A percentile compares a stretch with the other conserved stretches of the same genome.
Conservation (phyloP, 176 grass and related monocot genomes). For the Carex pumila region DNA sequence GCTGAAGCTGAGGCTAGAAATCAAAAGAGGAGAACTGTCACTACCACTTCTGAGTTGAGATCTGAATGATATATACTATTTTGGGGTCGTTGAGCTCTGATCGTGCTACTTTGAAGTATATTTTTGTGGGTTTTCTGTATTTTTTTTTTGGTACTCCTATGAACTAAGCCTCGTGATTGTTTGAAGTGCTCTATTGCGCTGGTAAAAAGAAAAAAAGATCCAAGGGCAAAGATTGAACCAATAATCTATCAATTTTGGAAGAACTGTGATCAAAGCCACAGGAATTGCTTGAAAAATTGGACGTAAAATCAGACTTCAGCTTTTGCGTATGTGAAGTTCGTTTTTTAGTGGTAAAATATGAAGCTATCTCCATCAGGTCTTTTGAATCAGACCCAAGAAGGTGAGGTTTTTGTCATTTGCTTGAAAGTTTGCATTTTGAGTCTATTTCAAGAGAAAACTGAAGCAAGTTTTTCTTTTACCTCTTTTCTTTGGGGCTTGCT, state of each 20-base stretch:
- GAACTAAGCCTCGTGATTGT: neutral
- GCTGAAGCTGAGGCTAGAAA: neutral
- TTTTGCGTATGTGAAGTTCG: neutral
- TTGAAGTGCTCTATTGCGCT: neutral
- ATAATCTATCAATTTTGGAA: neutral
- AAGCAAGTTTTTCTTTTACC: neutral
- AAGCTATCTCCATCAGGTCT: conserved; percentile 35
- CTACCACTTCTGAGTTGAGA: conserved; percentile 12
- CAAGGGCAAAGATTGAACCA: neutral
- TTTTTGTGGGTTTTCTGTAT: conserved; percentile 5
- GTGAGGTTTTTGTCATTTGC: conserved; percentile 24
- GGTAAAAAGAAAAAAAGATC: neutral
- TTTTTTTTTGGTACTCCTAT: neutral
- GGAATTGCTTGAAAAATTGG: conserved; percentile 13
- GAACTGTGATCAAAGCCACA: neutral
- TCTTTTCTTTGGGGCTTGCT: neutral
- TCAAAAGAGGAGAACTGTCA: neutral
- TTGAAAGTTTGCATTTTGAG: neutral
- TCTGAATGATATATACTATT: conserved; percentile 14
- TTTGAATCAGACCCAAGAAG: conserved; percentile 32
- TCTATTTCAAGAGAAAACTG: conserved; percentile 8
- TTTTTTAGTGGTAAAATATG: conserved; percentile 24
- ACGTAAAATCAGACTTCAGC: neutral
- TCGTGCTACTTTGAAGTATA: conserved; percentile 1
- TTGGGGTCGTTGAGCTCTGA: neutral